These are phyloP conservation scores for Gossypium turneri DNA, from an alignment of 345 rosid species.

Conservation along the genomic window DNA sequence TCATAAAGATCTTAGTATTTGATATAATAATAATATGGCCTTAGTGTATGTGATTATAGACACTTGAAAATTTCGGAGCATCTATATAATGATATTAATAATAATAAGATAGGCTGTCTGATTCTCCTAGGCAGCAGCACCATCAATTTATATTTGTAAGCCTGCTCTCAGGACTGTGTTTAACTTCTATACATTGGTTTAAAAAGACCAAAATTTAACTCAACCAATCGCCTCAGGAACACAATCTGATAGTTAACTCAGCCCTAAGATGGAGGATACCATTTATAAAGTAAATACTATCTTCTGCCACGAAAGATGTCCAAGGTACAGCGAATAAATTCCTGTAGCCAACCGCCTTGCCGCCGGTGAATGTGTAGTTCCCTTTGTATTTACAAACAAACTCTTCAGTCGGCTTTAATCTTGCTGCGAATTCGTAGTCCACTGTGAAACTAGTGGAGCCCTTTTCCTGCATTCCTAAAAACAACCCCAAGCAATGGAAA, in stretches of 20 bases:
- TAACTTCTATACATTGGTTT: too few relatives aligned
- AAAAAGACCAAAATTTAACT: too few relatives aligned
- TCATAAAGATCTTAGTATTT: too few relatives aligned
- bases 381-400: conserved; percentile 85
- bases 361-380: conserved; percentile 92
- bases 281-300: conserved; percentile 73
- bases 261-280: conserved; percentile 92
- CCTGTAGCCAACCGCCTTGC: conserved; percentile 98
- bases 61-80: too few relatives aligned
- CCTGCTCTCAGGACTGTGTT: too few relatives aligned
- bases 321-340: conserved; percentile 82
- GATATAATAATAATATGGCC: too few relatives aligned
- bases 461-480: conserved; percentile 99
- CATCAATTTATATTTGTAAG: too few relatives aligned
- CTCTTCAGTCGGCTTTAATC: conserved; percentile 75
- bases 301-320: conserved; percentile 76
- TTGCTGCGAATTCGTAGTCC: conserved; percentile 92
- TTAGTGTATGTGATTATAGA: too few relatives aligned
- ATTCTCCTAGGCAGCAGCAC: too few relatives aligned
- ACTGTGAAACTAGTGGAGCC: conserved; percentile 86
- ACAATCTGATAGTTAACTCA: conserved; percentile 70
- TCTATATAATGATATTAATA: too few relatives aligned
- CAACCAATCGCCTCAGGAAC: not conserved
- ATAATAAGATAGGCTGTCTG: too few relatives aligned
- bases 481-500: conserved; percentile 88